phyloP scores from a whole-genome alignment of 2,329 filamentous ascomycete species.

The Hypoxylon sp. region DNA sequence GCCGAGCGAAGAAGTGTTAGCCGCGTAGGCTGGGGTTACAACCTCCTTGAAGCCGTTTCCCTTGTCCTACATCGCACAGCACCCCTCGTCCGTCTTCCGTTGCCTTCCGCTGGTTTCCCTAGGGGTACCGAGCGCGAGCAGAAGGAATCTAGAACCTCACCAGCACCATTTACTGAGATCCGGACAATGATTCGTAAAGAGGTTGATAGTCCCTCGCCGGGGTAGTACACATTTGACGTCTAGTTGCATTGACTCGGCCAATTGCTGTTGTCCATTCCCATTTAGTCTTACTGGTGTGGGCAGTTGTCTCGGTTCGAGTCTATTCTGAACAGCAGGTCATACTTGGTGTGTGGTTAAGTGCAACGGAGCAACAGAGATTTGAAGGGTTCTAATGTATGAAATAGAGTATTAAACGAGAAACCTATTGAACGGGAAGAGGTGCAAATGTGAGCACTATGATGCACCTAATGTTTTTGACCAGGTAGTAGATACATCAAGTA shows the following conservation, averaged over 20 bases:
- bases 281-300: constrained; percentile 3
- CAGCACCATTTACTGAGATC: neutral
- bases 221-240: neutral
- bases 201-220: neutral
- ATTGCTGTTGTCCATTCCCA: neutral
- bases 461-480: too few relatives aligned
- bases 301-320: constrained; percentile 22
- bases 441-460: too few relatives aligned
- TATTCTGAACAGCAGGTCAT: neutral
- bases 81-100: constrained; percentile 49
- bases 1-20: neutral
- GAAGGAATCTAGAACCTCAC: neutral
- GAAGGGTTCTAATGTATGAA: neutral
- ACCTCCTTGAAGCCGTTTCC: constrained; percentile 28
- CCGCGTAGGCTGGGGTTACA: neutral
- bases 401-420: neutral
- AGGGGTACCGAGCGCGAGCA: neutral
- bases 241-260: constrained; percentile 12
- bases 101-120: constrained; percentile 22
- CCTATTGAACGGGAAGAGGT: neutral
- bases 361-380: neutral
- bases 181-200: neutral
- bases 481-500: too few relatives aligned
- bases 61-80: constrained; percentile 54
- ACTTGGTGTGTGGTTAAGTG: neutral